Percentiles rank a stretch among this genome's conserved stretches.
These are phyloP conservation scores for Blastocystis sp. DNA, from an alignment of 352 stramenopile genomes.

Conservation along the genomic window DNA sequence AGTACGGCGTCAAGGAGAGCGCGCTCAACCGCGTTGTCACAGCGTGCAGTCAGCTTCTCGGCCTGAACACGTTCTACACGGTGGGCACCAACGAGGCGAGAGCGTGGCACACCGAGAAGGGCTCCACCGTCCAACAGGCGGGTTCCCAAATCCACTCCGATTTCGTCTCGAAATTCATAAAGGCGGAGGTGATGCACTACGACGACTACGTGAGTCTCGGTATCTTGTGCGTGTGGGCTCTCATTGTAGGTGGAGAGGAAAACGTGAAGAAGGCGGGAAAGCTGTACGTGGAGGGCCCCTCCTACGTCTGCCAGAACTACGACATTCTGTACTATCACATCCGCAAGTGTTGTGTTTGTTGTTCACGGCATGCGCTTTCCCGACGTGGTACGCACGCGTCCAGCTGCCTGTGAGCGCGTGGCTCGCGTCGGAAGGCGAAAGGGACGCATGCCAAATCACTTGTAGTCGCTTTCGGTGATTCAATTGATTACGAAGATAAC, in stretches of 20 bases:
- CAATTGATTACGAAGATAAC: slow-evolving; percentile 25
- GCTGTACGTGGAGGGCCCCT: slow-evolving; percentile 83
- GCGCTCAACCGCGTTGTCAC: slow-evolving; percentile 84
- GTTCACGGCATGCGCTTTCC: no score
- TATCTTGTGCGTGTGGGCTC: not conserved
- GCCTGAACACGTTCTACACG: slow-evolving; percentile 86
- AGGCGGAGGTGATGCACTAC: slow-evolving; percentile 83
- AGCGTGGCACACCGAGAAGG: slow-evolving; percentile 83
- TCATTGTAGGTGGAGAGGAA: slow-evolving; percentile 80
- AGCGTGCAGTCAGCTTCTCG: slow-evolving; percentile 82
- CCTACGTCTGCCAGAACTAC: slow-evolving; percentile 84
- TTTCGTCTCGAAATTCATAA: slow-evolving; percentile 85
- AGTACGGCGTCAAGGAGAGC: slow-evolving; percentile 81
- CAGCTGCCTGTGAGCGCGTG: no score
- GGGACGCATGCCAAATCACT: no score
- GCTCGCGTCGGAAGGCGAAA: no score
- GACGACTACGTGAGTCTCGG: slow-evolving; percentile 79
- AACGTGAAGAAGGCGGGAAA: slow-evolving; percentile 83
- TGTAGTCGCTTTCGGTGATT: no score
- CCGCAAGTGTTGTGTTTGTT: slow-evolving; percentile 78
- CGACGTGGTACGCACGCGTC: no score
- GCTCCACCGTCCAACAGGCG: slow-evolving; percentile 81
- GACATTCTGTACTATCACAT: slow-evolving; percentile 87
- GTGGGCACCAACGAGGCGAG: slow-evolving; percentile 84
- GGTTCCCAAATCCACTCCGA: slow-evolving; percentile 85